Percentiles rank a stretch among this genome's conserved stretches.
Evolutionary conservation across 768 basidiomycete species (phyloP).

Genomic region (Lactarius hengduanensis): DNA sequence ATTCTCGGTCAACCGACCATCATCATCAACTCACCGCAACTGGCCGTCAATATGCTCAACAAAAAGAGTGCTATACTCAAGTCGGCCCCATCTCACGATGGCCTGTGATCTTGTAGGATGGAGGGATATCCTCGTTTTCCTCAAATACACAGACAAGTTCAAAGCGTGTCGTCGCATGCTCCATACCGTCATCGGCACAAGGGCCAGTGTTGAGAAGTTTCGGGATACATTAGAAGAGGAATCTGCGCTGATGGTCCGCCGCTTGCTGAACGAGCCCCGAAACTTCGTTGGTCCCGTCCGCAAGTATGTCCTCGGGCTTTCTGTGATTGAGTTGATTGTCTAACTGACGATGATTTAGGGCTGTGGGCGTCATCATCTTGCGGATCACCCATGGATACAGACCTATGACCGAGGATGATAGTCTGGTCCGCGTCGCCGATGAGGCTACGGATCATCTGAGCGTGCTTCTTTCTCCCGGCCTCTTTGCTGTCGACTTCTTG

Average conservation of each 20-base stretch:
- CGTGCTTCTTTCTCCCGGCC: too few species aligned
- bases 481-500: slow-evolving; percentile 28
- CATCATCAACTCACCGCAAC: slow-evolving; percentile 30
- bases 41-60: slow-evolving; percentile 30
- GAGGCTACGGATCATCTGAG: too few species aligned
- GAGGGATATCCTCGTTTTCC: slow-evolving; percentile 29
- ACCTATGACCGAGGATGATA: slow-evolving; percentile 23
- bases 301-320: slow-evolving; percentile 20
- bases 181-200: slow-evolving; percentile 26
- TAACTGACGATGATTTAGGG: slow-evolving; percentile 13
- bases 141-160: slow-evolving; percentile 29
- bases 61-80: slow-evolving; percentile 34
- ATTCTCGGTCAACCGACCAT: slow-evolving; percentile 31
- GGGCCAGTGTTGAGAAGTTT: slow-evolving; percentile 26
- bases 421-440: too few species aligned
- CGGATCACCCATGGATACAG: slow-evolving; percentile 30
- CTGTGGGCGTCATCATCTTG: slow-evolving; percentile 27
- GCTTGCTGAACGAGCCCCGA: slow-evolving; percentile 24
- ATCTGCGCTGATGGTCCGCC: slow-evolving; percentile 18
- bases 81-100: slow-evolving; percentile 30
- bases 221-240: slow-evolving; percentile 27
- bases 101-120: slow-evolving; percentile 30
- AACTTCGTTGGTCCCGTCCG: slow-evolving; percentile 27
- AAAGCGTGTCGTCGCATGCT: slow-evolving; percentile 29
- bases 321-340: neutral